These are phyloP conservation scores for Cyberlindnera sargentensis DNA, from an alignment of 805 yeast species.

Conservation along the genomic window DNA sequence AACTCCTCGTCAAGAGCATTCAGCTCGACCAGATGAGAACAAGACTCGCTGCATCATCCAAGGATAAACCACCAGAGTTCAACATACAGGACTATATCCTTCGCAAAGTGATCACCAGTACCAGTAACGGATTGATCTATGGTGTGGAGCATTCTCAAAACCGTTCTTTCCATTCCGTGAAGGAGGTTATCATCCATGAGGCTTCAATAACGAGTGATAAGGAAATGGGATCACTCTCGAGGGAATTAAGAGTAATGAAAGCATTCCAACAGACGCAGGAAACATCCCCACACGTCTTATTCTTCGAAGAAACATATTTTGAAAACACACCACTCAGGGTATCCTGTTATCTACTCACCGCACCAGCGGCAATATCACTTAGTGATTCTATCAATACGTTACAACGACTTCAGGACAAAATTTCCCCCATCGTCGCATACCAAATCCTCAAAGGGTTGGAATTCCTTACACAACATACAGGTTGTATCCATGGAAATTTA, in stretches of 20 bases:
- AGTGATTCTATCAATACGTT: background rate
- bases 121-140: conserved; percentile 4
- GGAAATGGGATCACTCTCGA: background rate
- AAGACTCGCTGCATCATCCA: background rate
- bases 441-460: background rate
- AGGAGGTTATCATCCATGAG: conserved; percentile 2
- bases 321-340: conserved; percentile 1
- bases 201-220: background rate
- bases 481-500: conserved; percentile 2
- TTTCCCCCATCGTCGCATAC: background rate
- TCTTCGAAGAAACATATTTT: background rate
- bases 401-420: background rate
- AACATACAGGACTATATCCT: conserved; percentile 2
- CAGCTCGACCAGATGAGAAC: background rate
- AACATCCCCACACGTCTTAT: background rate
- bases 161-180: conserved; percentile 2
- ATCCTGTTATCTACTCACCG: background rate
- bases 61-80: background rate
- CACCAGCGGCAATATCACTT: conserved; percentile 1
- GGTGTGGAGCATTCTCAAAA: conserved; percentile 4
- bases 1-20: background rate
- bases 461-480: background rate
- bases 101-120: background rate
- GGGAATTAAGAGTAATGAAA: conserved; percentile 1
- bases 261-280: background rate